These are phyloP conservation scores for Auxenochlorella protothecoides DNA, from an alignment of 139 green algal genomes.

Conservation along the genomic window DNA sequence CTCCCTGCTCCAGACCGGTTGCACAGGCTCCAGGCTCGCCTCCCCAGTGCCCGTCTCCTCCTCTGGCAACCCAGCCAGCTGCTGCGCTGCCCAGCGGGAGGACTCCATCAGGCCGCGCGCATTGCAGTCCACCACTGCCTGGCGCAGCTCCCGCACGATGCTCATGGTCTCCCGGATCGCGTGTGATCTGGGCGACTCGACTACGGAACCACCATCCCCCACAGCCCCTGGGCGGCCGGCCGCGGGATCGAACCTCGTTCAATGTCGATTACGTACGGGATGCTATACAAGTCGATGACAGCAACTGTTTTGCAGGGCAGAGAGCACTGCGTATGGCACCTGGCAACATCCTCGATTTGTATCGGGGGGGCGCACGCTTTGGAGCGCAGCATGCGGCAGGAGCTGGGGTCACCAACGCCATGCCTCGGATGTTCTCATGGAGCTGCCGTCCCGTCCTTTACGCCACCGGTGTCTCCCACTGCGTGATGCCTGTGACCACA, in stretches of 20 bases:
- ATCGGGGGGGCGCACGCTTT: background rate
- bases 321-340: background rate
- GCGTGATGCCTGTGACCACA: constrained; percentile 38
- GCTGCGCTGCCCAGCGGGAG: constrained; percentile 63
- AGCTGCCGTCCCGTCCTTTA: background rate
- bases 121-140: constrained; percentile 36
- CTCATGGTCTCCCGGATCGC: background rate
- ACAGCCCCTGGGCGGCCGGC: too few relatives aligned
- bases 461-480: constrained; percentile 57
- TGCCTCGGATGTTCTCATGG: background rate
- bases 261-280: too few relatives aligned
- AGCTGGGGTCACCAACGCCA: background rate
- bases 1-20: background rate
- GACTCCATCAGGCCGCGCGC: constrained; percentile 33
- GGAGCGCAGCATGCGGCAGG: background rate
- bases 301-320: background rate
- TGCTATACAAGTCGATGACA: background rate
- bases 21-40: too few relatives aligned
- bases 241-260: too few relatives aligned
- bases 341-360: background rate
- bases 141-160: constrained; percentile 33
- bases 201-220: background rate
- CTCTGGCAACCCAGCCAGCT: constrained; percentile 47
- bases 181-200: background rate
- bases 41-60: constrained; percentile 1